Evolutionary conservation across 257 asterid species (phyloP).

Genomic region (Solanum sejunctum): DNA sequence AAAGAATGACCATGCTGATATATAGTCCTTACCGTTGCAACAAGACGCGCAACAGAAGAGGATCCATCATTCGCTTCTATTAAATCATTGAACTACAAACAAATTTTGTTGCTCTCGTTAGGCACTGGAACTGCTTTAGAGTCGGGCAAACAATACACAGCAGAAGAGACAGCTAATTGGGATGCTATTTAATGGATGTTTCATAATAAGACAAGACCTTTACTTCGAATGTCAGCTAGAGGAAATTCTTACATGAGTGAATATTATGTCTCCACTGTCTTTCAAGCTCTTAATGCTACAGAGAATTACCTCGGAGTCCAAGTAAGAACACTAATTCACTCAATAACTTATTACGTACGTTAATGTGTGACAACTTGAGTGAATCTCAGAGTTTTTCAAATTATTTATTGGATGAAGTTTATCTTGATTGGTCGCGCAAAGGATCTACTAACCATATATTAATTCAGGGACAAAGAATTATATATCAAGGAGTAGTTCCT

Average conservation of each 20-base stretch:
- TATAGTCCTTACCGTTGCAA: neutral
- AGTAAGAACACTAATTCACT: neutral
- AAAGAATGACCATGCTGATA: too few relatives aligned
- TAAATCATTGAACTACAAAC: neutral
- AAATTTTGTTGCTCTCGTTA: neutral
- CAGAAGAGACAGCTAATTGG: slow-evolving; percentile 3
- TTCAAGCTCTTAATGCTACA: neutral
- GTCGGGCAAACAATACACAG: neutral
- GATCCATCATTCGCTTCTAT: neutral
- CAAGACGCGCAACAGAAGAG: neutral
- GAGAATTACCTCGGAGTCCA: slow-evolving; percentile 6
- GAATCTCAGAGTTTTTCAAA: too few relatives aligned
- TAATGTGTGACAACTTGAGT: too few relatives aligned
- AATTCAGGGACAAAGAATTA: too few relatives aligned
- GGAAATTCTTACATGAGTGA: neutral
- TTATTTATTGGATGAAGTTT: too few relatives aligned
- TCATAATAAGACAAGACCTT: neutral
- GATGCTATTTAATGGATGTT: neutral
- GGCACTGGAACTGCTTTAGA: neutral
- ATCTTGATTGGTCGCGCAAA: too few relatives aligned
- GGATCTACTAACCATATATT: too few relatives aligned
- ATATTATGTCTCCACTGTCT: neutral
- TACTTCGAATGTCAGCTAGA: neutral
- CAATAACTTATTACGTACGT: too few relatives aligned
- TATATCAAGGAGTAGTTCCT: too few relatives aligned